A percentile compares a stretch with the other conserved stretches of the same genome.
Evolutionary conservation across 176 grass and related monocot species (phyloP).

Genomic region (Urochloa ruziziensis): DNA sequence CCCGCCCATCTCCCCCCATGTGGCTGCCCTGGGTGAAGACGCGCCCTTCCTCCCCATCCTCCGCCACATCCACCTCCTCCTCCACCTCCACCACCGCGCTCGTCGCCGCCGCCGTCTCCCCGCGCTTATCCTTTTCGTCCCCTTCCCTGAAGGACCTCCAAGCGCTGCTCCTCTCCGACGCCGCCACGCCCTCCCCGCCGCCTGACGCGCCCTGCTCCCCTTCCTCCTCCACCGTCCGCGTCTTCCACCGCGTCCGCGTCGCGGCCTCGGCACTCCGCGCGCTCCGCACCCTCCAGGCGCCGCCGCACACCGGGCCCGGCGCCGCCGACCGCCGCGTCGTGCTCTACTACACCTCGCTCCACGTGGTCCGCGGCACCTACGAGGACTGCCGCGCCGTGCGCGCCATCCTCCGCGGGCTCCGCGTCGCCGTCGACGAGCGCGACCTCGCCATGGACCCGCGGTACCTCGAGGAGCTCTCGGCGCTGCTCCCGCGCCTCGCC

Average conservation of each 20-base stretch:
- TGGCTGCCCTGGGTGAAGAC: conserved; percentile 72
- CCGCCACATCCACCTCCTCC: conserved; percentile 11
- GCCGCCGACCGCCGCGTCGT: conserved; percentile 55
- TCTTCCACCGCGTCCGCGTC: conserved; percentile 53
- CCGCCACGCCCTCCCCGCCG: conserved; percentile 3
- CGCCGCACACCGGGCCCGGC: not conserved
- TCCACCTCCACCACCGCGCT: conserved; percentile 28
- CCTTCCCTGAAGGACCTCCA: conserved; percentile 71
- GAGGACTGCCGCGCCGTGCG: conserved; percentile 69
- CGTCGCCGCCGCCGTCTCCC: conserved; percentile 26
- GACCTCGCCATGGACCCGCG: conserved; percentile 69
- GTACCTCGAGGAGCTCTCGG: conserved; percentile 57
- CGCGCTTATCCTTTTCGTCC: conserved; percentile 52
- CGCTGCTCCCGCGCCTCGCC: conserved; percentile 34
- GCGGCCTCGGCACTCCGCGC: conserved; percentile 56
- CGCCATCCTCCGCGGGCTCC: conserved; percentile 62
- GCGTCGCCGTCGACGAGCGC: conserved; percentile 65
- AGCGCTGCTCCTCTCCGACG: conserved; percentile 46
- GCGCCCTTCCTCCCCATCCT: conserved; percentile 34
- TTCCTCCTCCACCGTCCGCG: conserved; percentile 32
- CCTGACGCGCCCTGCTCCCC: conserved; percentile 24
- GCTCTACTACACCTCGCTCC: conserved; percentile 75
- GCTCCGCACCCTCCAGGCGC: conserved; percentile 40
- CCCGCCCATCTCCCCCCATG: conserved; percentile 42
- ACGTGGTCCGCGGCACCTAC: conserved; percentile 55